Conservation (phyloP, 768 basidiomycete species). For the Collybia nuda region DNA sequence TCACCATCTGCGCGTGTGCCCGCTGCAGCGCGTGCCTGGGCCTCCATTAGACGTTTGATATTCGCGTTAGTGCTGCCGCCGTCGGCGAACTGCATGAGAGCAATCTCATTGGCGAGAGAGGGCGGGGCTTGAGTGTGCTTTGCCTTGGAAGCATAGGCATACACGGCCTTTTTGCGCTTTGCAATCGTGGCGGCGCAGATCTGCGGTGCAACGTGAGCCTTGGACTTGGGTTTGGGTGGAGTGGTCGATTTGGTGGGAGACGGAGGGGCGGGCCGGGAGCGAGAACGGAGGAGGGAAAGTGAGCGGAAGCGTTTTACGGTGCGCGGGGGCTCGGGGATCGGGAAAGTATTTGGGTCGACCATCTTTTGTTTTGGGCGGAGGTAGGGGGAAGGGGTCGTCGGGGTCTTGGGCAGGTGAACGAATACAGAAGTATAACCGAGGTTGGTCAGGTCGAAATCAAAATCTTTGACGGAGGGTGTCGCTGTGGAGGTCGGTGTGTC, state of each 20-base stretch:
- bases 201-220: constrained; percentile 10
- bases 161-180: constrained; percentile 54
- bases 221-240: constrained; percentile 12
- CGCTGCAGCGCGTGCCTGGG: constrained; percentile 48
- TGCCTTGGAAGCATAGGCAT: constrained; percentile 42
- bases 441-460: constrained; percentile 51
- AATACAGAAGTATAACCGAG: constrained; percentile 71
- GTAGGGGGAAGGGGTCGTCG: constrained; percentile 38
- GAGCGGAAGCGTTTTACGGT: constrained; percentile 11
- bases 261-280: constrained; percentile 49
- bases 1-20: constrained; percentile 13
- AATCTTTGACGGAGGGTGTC: constrained; percentile 42
- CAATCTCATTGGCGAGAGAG: constrained; percentile 64
- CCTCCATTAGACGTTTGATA: constrained; percentile 51
- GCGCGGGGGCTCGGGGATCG: constrained; percentile 18
- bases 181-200: constrained; percentile 30
- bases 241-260: constrained; percentile 17
- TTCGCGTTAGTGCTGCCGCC: constrained; percentile 62
- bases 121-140: constrained; percentile 47
- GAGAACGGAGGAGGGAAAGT: constrained; percentile 36
- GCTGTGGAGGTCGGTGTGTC: constrained; percentile 34
- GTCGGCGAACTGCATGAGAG: constrained; percentile 66
- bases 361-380: constrained; percentile 16
- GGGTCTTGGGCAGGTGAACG: constrained; percentile 55
- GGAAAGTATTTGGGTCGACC: constrained; percentile 11